Evolutionary conservation across 2,329 filamentous ascomycete genomes (phyloP).

Genomic region (Epichloe festucae): DNA sequence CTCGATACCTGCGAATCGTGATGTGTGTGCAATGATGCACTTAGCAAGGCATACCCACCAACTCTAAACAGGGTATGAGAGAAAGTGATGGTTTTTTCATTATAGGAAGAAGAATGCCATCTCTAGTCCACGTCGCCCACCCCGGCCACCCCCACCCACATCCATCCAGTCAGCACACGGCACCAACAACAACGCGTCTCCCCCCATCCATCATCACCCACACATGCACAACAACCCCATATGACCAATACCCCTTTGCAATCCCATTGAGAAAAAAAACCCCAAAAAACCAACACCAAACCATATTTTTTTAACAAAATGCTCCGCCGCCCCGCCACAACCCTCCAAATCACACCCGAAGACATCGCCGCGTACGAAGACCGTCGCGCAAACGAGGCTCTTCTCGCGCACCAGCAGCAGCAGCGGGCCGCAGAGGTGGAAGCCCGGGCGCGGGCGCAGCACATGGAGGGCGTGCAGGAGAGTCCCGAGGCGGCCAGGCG

Average conservation of each 20-base stretch:
- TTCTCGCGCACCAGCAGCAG: slow-evolving; percentile 17
- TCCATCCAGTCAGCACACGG: too few relatives aligned
- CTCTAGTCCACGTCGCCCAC: too few relatives aligned
- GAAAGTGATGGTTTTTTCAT: too few relatives aligned
- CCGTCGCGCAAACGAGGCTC: slow-evolving; percentile 33
- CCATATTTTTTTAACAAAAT: slow-evolving; percentile 24
- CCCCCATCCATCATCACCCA: too few relatives aligned
- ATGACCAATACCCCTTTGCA: too few relatives aligned
- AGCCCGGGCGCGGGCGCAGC: slow-evolving; percentile 2
- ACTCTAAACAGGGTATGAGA: too few relatives aligned
- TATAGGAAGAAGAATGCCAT: too few relatives aligned
- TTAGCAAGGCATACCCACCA: too few relatives aligned
- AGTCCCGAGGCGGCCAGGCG: slow-evolving; percentile 11
- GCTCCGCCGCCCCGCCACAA: slow-evolving; percentile 56
- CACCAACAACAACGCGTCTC: too few relatives aligned
- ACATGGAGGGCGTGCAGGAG: slow-evolving; percentile 2
- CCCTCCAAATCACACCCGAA: slow-evolving; percentile 53
- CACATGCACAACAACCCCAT: not conserved
- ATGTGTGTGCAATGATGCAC: too few relatives aligned
- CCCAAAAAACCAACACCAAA: not conserved
- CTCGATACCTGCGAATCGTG: too few relatives aligned
- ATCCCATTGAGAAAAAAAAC: not conserved
- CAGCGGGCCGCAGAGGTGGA: slow-evolving; percentile 1
- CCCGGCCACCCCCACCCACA: too few relatives aligned
- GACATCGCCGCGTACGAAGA: slow-evolving; percentile 61